Percentiles rank a stretch among this genome's conserved stretches.
phyloP scores from a whole-genome alignment of 1,284 basidiomycete genomes.

The Leccinum subrobustum region DNA sequence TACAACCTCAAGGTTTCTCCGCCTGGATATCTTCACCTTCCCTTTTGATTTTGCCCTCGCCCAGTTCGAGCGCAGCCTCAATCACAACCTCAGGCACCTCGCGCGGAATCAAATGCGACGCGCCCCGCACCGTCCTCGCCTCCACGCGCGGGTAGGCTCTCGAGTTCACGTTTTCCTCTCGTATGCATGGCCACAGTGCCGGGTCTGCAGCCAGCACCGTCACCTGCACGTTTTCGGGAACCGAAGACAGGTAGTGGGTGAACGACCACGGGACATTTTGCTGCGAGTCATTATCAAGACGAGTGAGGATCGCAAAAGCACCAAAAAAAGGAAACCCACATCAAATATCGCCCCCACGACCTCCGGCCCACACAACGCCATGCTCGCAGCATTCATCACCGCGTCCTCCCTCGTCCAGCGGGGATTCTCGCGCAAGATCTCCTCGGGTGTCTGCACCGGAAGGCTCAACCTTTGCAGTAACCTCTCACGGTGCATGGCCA shows the following conservation, averaged over 20 bases:
- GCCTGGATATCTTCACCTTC: neutral
- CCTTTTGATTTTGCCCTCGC: neutral
- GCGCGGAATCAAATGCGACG: slow-evolving; percentile 9
- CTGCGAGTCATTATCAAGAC: neutral
- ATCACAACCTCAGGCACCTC: slow-evolving; percentile 10
- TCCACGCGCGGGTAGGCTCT: slow-evolving; percentile 12
- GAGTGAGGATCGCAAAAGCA: neutral
- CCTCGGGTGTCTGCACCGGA: neutral
- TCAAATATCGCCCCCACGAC: slow-evolving; percentile 1
- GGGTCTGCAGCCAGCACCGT: slow-evolving; percentile 21
- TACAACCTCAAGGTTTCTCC: neutral
- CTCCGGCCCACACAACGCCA: neutral
- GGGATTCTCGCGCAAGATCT: neutral
- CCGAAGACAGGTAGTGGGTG: neutral
- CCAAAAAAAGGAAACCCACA: neutral
- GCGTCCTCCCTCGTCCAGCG: slow-evolving; percentile 4
- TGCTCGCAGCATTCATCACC: neutral
- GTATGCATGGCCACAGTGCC: neutral
- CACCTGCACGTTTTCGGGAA: slow-evolving; percentile 15
- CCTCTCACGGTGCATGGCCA: neutral
- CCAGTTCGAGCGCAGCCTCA: neutral
- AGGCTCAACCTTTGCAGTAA: neutral
- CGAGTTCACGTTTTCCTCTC: slow-evolving; percentile 7
- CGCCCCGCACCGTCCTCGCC: slow-evolving; percentile 8
- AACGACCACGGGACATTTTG: slow-evolving; percentile 17